phyloP scores from a whole-genome alignment of 2,329 filamentous ascomycete genomes.

The Epichloe uncinata region DNA sequence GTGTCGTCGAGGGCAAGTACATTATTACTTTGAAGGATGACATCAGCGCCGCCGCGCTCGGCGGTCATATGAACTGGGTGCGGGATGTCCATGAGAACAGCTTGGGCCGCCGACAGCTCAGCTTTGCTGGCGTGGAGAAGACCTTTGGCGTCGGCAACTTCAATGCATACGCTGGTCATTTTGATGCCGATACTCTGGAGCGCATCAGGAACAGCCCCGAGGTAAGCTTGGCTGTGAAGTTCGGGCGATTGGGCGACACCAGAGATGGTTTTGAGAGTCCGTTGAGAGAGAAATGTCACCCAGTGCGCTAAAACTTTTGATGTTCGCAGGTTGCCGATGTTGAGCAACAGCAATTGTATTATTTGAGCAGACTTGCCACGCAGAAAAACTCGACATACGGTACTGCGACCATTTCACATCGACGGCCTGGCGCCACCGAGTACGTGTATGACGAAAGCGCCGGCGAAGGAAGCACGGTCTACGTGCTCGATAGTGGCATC shows the following conservation, averaged over 20 bases:
- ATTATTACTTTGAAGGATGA: constrained; percentile 32
- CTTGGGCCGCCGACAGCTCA: constrained; percentile 20
- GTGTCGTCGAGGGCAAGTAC: constrained; percentile 25
- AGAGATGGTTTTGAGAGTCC: too few species aligned
- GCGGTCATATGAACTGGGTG: constrained; percentile 22
- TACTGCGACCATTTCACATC: constrained; percentile 31
- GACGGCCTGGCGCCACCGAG: constrained; percentile 16
- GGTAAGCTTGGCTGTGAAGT: constrained; percentile 14
- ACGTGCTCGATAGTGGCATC: constrained; percentile 44
- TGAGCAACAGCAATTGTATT: constrained; percentile 18
- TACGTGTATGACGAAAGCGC: constrained; percentile 30
- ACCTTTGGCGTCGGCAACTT: constrained; percentile 19
- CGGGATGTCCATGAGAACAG: constrained; percentile 18
- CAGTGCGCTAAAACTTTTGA: too few species aligned
- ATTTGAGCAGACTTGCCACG: constrained; percentile 13
- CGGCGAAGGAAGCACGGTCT: constrained; percentile 31
- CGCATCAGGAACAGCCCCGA: constrained; percentile 25
- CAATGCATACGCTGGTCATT: constrained; percentile 29
- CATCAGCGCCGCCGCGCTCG: constrained; percentile 17
- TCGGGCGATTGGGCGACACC: too few species aligned
- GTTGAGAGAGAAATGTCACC: too few species aligned
- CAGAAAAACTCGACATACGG: constrained; percentile 29
- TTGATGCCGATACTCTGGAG: constrained; percentile 28
- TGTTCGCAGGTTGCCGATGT: constrained; percentile 17
- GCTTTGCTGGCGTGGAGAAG: constrained; percentile 18